Evolutionary conservation across 2,329 filamentous ascomycete species (phyloP).

Genomic region (Colletotrichum cuscutae): DNA sequence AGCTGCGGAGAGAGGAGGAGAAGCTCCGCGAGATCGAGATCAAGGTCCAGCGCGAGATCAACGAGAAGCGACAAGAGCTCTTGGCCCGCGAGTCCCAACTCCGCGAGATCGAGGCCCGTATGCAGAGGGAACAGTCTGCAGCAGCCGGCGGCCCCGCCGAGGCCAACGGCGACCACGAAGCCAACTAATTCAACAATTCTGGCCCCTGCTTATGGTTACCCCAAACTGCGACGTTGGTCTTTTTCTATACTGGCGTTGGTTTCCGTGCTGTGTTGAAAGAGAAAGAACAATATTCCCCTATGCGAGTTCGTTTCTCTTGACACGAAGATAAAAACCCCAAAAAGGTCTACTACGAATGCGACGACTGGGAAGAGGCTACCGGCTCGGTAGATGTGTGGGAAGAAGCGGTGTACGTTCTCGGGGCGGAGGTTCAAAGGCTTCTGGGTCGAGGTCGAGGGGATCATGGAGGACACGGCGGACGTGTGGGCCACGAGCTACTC

Average conservation of each 20-base stretch:
- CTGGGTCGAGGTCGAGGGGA: conserved; percentile 3
- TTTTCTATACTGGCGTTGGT: conserved; percentile 61
- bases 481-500: conserved; percentile 12
- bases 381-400: conserved; percentile 31
- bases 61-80: conserved; percentile 99
- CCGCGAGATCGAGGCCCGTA: conserved; percentile 97
- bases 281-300: conserved; percentile 55
- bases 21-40: conserved; percentile 99
- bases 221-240: conserved; percentile 55
- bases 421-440: conserved; percentile 18
- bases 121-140: conserved; percentile 84
- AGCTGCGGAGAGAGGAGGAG: conserved; percentile 98
- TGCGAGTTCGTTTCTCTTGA: conserved; percentile 50
- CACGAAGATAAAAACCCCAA: conserved; percentile 44
- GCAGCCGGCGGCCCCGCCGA: conserved; percentile 53
- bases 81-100: conserved; percentile 97
- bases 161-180: conserved; percentile 66
- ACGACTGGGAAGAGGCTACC: conserved; percentile 35
- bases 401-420: conserved; percentile 25
- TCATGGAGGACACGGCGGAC: not conserved
- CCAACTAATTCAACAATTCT: conserved; percentile 51
- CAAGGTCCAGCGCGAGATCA: conserved; percentile 99
- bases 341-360: conserved; percentile 38
- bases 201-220: conserved; percentile 37
- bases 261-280: conserved; percentile 54